Base-by-base conservation (phyloP, 108 stramenopile genomes). In the Stephanodiscus minutulus region DNA sequence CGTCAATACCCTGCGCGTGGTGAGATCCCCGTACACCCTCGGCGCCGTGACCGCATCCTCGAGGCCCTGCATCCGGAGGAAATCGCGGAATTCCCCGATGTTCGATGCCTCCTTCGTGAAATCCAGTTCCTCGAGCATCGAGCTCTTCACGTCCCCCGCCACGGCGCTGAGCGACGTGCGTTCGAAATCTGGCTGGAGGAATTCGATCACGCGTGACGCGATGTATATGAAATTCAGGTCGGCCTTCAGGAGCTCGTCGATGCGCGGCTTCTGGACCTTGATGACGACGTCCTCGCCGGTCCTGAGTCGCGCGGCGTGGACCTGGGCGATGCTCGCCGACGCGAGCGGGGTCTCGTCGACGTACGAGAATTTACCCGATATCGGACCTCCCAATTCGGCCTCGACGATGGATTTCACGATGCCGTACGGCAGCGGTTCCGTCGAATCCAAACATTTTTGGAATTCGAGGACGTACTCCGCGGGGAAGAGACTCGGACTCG, bases 251-350 rank as follows among this genome's bases (percentile, higher is more conserved):
- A 88, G 86, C 10, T 87, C 83, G 59, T 95, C 95, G 66, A 97
- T 96, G 0, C 88, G 87, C 10, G 98, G 98, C 63, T 97, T 97
- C 74, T 91, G 96, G 12, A 98, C 97, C 77, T 98, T 98, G 76
- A 98, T 85, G 18, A 97, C 98, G 28, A 98, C 98, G 18, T 95
- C 88, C 66, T 94, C 90, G 1, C 96, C 96, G 20, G 88, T 92
- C 43, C 80, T 85, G 2, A 98, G 76, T 39, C 46, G 88, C 20
- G 96, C 97, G 31, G 83, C 82, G 76, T 98, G 96, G 8, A 97
- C 96, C 73, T 98, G 98, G 0, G 98, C 96, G 64, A 98, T 96
- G 25, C 83, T 86, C 3, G 98, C 98, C 3, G 88, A 90, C 31
- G 96, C 97, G 22, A 97, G 62, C 1, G 98, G 98, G 31, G 54